Base-by-base conservation (phyloP, 139 green algal species). In the Chlorella sp. region DNA sequence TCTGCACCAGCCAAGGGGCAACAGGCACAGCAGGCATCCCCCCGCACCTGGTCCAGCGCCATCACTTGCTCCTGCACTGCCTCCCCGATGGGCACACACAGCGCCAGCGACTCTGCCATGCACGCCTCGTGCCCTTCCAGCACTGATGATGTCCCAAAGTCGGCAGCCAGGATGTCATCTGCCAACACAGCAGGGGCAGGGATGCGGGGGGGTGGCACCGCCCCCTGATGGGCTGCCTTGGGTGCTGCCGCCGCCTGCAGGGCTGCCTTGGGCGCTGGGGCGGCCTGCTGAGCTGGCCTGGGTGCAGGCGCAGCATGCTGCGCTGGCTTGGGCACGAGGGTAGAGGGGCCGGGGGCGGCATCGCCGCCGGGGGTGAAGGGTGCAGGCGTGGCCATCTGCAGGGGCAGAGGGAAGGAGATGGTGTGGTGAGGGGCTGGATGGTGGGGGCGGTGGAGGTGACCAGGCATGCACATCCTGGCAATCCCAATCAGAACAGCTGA, bases 11-110 rank as follows among this genome's bases (percentile, higher is more conserved):
- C n/a, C 48, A 57, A 9, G 9, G 48, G 48, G 48, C 48, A 9
- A 57, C 5, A 57, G 48, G 48, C 48, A 57, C 48, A 16, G 48
- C 48, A 5, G 9, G 5, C 48, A 5, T 57, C 48, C 48, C n/a
- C 18, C 60, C 83, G 24, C 68, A 81, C 84, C 84, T 88, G 84
- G 22, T 88, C 84, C 84, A 88, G 84, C 39, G 40, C 64, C 66
- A 81, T 39, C 64, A 88, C 19, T 40, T 81, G 66, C 84, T 66
- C n/a, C 66, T 88, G 84, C 68, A 88, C 68, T 30, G 32, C 84
- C 40, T 88, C 84, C 5, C 64, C 42, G 7, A 88, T 88, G 28
- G 84, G 84, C 40, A 28, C 39, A 28, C 64, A 42, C 68, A 81
- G 68, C 66, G 40, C 40, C 42, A 32, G 15, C 3, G 68, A 69